Evolutionary conservation across 805 yeast genomes (phyloP).

Genomic region (Starmerella scarabaei): DNA sequence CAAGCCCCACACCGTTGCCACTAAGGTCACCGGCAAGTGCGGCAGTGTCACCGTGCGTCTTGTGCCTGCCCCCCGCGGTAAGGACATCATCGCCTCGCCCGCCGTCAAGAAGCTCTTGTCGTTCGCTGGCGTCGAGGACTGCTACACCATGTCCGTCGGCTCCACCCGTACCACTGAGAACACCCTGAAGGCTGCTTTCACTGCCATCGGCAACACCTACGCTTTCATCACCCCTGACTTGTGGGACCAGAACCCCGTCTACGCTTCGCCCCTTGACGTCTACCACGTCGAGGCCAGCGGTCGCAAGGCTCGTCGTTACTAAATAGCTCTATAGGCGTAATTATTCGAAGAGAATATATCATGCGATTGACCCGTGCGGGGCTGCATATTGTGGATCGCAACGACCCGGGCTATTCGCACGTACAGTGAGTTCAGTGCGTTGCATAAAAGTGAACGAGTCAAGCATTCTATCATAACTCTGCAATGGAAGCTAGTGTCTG

Average conservation of each 20-base stretch:
- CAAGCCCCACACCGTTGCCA: constrained; percentile 96
- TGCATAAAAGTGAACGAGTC: too few species aligned
- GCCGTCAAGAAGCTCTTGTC: constrained; percentile 98
- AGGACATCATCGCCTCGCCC: constrained; percentile 99
- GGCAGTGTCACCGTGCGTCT: constrained; percentile 97
- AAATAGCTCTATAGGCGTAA: too few species aligned
- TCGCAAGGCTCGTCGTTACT: constrained; percentile 20
- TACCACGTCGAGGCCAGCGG: constrained; percentile 36
- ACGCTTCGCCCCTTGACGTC: constrained; percentile 87
- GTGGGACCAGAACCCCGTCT: constrained; percentile 78
- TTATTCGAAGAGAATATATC: too few species aligned
- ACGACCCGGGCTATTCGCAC: too few species aligned
- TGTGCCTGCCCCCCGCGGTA: constrained; percentile 99
- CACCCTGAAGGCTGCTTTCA: constrained; percentile 99
- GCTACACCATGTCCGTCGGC: constrained; percentile 97
- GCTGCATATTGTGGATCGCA: too few species aligned
- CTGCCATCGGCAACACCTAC: constrained; percentile 99
- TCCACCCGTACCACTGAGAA: constrained; percentile 99
- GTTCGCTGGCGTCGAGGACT: constrained; percentile 99
- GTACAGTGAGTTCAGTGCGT: too few species aligned
- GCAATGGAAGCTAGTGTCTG: too few species aligned
- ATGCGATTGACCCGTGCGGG: too few species aligned
- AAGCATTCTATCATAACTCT: too few species aligned
- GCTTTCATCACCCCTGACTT: constrained; percentile 99
- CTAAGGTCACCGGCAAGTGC: constrained; percentile 99